These are phyloP conservation scores for Aureobasidium leucospermi DNA, from an alignment of 2,329 filamentous ascomycete species.

Conservation along the genomic window DNA sequence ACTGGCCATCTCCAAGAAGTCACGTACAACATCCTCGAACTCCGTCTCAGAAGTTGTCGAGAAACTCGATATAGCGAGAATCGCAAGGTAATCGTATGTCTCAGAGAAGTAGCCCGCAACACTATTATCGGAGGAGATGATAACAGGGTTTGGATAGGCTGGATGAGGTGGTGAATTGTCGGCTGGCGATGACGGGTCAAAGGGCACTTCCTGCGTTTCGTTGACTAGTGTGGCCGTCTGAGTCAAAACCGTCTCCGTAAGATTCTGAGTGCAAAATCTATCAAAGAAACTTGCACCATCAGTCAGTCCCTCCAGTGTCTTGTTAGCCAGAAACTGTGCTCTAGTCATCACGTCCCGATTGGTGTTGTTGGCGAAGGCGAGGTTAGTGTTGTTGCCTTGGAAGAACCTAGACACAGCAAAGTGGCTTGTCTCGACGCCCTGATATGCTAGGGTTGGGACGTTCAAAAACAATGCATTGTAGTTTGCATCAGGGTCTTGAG, in stretches of 20 bases:
- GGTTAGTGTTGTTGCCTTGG: conserved; percentile 14
- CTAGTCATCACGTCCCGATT: conserved; percentile 25
- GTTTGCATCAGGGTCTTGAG: conserved; percentile 34
- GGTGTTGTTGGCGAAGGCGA: conserved; percentile 31
- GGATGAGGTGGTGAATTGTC: background rate
- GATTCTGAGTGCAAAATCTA: conserved; percentile 26
- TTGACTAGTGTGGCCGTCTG: conserved; percentile 11
- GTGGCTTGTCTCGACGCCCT: conserved; percentile 5
- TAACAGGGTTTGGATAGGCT: background rate
- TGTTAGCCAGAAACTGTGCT: conserved; percentile 16
- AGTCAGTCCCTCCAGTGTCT: conserved; percentile 29
- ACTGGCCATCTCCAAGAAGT: conserved; percentile 42
- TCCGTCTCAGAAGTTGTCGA: conserved; percentile 19
- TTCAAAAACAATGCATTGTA: conserved; percentile 35
- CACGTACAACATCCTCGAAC: conserved; percentile 33
- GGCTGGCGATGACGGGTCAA: conserved; percentile 16
- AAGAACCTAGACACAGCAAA: conserved; percentile 1
- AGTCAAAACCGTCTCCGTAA: background rate
- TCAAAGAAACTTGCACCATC: conserved; percentile 35
- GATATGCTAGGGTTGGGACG: conserved; percentile 26
- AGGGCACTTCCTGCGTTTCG: background rate
- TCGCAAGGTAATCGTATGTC: conserved; percentile 37
- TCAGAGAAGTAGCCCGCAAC: conserved; percentile 16
- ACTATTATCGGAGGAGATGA: background rate
- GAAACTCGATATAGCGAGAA: conserved; percentile 40